These are phyloP conservation scores for Myxozyma nipponensis DNA, from an alignment of 805 yeast genomes.

Conservation along the genomic window DNA sequence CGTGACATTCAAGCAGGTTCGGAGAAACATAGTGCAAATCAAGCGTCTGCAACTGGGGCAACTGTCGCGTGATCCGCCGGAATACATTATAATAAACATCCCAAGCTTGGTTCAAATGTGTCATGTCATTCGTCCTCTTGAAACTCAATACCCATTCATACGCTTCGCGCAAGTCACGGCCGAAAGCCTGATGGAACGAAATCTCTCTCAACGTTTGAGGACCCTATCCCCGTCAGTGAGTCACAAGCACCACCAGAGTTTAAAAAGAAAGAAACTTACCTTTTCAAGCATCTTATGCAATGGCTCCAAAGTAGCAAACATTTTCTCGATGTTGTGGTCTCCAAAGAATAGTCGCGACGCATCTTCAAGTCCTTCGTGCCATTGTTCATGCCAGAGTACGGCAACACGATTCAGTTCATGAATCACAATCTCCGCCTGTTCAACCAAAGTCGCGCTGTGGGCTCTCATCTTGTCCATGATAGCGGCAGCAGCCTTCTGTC, in stretches of 20 bases:
- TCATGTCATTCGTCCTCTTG: slow-evolving; percentile 77
- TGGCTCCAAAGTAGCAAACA: slow-evolving; percentile 89
- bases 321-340: slow-evolving; percentile 89
- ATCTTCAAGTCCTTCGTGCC: slow-evolving; percentile 97
- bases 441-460: slow-evolving; percentile 79
- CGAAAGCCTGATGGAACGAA: slow-evolving; percentile 88
- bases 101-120: slow-evolving; percentile 96
- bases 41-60: slow-evolving; percentile 79
- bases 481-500: slow-evolving; percentile 87
- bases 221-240: slow-evolving; percentile 38
- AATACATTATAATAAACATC: slow-evolving; percentile 92
- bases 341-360: slow-evolving; percentile 92
- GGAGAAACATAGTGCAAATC: slow-evolving; percentile 95
- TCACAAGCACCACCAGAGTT: not conserved
- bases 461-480: slow-evolving; percentile 89
- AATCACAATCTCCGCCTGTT: slow-evolving; percentile 92
- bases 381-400: slow-evolving; percentile 93
- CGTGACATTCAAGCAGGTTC: slow-evolving; percentile 67
- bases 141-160: slow-evolving; percentile 88
- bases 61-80: slow-evolving; percentile 81
- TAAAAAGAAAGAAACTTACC: slow-evolving; percentile 33
- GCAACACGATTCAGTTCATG: slow-evolving; percentile 91
- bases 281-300: slow-evolving; percentile 76
- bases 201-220: slow-evolving; percentile 92
- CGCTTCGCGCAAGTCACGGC: slow-evolving; percentile 88